phyloP scores from a whole-genome alignment of 495 filamentous ascomycete genomes.

The Parathielavia hyrcaniae region DNA sequence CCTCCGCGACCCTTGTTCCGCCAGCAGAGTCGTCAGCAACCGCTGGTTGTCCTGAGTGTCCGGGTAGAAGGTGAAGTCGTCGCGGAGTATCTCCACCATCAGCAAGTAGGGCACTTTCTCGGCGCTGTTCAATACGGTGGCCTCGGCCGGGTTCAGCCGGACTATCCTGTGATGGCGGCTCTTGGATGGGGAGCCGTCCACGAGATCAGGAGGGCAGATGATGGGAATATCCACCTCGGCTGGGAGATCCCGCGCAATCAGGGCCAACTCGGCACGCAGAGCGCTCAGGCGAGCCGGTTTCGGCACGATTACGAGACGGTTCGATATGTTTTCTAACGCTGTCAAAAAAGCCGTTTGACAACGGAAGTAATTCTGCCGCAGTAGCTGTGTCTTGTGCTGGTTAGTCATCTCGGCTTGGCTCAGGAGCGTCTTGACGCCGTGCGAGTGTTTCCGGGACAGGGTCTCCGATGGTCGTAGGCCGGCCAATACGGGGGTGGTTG shows the following conservation, averaged over 20 bases:
- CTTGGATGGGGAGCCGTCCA: constrained; percentile 55
- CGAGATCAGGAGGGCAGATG: constrained; percentile 61
- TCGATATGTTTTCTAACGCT: constrained; percentile 70
- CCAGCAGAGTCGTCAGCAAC: constrained; percentile 52
- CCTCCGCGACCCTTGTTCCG: constrained; percentile 55
- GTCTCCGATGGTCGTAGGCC: constrained; percentile 48
- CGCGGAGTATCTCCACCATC: constrained; percentile 67
- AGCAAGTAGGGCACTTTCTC: constrained; percentile 71
- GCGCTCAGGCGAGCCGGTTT: constrained; percentile 71
- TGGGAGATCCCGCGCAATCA: constrained; percentile 66
- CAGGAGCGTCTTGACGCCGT: constrained; percentile 42
- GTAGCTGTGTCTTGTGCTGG: constrained; percentile 53
- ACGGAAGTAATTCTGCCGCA: constrained; percentile 68
- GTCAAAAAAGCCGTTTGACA: constrained; percentile 65
- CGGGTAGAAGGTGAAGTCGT: constrained; percentile 71
- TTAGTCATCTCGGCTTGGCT: constrained; percentile 50
- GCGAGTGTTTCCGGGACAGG: constrained; percentile 42
- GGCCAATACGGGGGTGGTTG: constrained; percentile 46
- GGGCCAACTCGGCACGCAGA: constrained; percentile 64
- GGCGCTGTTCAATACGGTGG: constrained; percentile 70
- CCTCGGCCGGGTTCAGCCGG: constrained; percentile 68
- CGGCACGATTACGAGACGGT: constrained; percentile 64
- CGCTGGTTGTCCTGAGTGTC: constrained; percentile 57
- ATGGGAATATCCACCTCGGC: constrained; percentile 72
- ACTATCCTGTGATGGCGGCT: constrained; percentile 70